phyloP scores from a whole-genome alignment of 1,139 yeast genomes.

The Kazachstania sp. region DNA sequence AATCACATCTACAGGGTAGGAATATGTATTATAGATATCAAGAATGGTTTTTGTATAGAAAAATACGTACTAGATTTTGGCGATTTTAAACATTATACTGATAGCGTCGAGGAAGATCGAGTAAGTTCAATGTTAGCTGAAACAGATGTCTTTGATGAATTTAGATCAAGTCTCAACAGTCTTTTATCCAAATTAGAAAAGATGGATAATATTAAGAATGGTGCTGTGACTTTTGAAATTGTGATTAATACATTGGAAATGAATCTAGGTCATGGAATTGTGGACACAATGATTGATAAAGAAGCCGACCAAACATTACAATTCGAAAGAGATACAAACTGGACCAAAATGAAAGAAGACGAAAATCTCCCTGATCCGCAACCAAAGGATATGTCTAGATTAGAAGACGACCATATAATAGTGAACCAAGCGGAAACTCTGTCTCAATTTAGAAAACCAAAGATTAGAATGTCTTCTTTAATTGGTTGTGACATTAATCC shows the following conservation, averaged over 20 bases:
- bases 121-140: constrained; percentile 11
- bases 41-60: constrained; percentile 21
- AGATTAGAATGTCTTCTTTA: constrained; percentile 23
- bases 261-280: constrained; percentile 19
- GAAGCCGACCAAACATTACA: constrained; percentile 6
- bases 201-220: constrained; percentile 19
- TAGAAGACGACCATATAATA: constrained; percentile 3
- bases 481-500: constrained; percentile 30
- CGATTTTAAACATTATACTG: constrained; percentile 21
- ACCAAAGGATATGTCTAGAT: background rate
- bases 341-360: constrained; percentile 24
- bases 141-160: constrained; percentile 26
- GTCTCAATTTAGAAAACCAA: constrained; percentile 9
- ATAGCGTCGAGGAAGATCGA: constrained; percentile 7
- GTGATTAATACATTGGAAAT: constrained; percentile 24
- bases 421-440: background rate
- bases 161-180: constrained; percentile 27
- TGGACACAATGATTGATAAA: background rate
- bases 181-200: constrained; percentile 21
- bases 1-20: constrained; percentile 19
- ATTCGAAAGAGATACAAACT: constrained; percentile 25
- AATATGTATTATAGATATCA: constrained; percentile 19
- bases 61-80: constrained; percentile 27
- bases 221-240: constrained; percentile 23
- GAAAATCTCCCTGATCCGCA: constrained; percentile 11